Evolutionary conservation across 176 grass and related monocot genomes (phyloP).

Genomic region (Bromus sterilis): DNA sequence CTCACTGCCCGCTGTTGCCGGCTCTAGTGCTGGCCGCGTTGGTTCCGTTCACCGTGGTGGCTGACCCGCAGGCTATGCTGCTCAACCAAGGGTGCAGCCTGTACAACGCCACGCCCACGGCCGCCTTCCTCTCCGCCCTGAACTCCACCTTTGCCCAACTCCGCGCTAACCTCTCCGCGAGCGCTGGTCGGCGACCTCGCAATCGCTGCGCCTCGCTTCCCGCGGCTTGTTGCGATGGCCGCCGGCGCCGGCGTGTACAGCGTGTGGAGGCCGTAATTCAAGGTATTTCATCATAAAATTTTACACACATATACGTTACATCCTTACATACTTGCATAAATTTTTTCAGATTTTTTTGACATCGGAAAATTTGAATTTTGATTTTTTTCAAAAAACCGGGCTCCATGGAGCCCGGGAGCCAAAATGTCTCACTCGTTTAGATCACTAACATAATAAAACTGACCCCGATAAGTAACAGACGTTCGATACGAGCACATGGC

Average conservation of each 20-base stretch:
- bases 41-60: constrained; percentile 3
- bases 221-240: constrained; percentile 25
- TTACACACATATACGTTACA: too few species aligned
- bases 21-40: neutral
- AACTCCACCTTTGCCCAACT: neutral
- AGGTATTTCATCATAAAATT: too few species aligned
- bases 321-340: too few species aligned
- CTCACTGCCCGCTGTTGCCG: neutral
- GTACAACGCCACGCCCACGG: constrained; percentile 38
- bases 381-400: too few species aligned
- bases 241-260: constrained; percentile 9
- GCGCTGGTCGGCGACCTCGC: constrained; percentile 32
- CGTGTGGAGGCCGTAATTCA: neutral
- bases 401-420: too few species aligned
- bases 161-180: constrained; percentile 44
- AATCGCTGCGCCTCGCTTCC: constrained; percentile 22
- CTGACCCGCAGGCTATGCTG: constrained; percentile 37
- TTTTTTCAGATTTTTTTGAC: too few species aligned
- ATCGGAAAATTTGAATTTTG: too few species aligned
- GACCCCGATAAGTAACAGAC: too few species aligned
- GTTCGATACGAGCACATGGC: too few species aligned
- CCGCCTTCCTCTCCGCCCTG: constrained; percentile 31
- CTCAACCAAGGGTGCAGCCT: constrained; percentile 50
- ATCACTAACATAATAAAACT: too few species aligned
- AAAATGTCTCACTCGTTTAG: too few species aligned